Evolutionary conservation across 306 rosid genomes (phyloP), one percentile per base, ranked within the genome.

Genomic region (Rosa chinensis): DNA sequence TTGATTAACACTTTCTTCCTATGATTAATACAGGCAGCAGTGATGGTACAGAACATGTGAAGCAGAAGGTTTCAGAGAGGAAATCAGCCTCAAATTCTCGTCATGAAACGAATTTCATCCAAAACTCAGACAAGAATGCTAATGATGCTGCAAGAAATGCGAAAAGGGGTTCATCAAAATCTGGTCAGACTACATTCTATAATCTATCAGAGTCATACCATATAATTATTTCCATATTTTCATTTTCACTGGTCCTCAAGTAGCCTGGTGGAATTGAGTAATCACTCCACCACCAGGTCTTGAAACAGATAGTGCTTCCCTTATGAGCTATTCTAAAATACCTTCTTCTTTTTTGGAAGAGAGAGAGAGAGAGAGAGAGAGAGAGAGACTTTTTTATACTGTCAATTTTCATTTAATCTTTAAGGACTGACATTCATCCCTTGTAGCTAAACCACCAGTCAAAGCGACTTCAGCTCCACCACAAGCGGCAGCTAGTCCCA

Each of bases 401-500:
- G 37, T 32, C 37, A 32, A 32, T 32, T 25, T 37, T 58, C 53
- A 48, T 45, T 77, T 78, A 45, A 82, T 73, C 44, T 50, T 40
- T 49, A 50, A 85, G 78, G 73, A 18, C 72, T 82, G 61, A 87
- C 83, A 64, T 55, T 16, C 76, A 72, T 76, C 78, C 76, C 61
- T 82, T 86, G 81, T 89, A 90, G 96, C 78, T 48, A 90, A 89
- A 78, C 84, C 83, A 50, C 79, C 86, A 40, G 52, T 81, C 47
- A 85, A 84, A 90, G 72, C 88, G 21, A 82, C 90, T 42, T 50
- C 81, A 61, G 73, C 67, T 74, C 62, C 89, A 79, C 78, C 82
- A 37, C 77, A 76, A 74, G 82, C 78, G 47, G 82, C 85, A 66
- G 78, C 85, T 32, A 90, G 89, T 52, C 63, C 80, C 62, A 49